Conservation (phyloP, 164 flowering plant genomes). For the Santalum album region DNA sequence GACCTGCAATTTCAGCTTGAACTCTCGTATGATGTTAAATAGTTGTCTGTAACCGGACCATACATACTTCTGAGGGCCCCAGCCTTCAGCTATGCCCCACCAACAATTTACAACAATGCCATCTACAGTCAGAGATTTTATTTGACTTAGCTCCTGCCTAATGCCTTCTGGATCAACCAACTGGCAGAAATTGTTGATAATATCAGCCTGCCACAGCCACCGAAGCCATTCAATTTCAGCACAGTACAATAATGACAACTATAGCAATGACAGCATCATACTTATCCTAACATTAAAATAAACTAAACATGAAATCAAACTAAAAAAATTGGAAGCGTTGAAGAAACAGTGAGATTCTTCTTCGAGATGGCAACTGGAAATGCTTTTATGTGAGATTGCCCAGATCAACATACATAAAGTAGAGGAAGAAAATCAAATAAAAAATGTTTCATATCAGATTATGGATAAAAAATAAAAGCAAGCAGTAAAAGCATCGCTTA, state of each 20-base stretch:
- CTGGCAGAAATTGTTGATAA: constrained; percentile 65
- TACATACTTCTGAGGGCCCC: constrained; percentile 69
- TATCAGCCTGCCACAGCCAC: constrained; percentile 38
- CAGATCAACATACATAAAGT: background rate
- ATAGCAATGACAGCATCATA: background rate
- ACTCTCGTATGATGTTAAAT: constrained; percentile 54
- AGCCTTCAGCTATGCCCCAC: constrained; percentile 89
- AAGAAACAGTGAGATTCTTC: no score
- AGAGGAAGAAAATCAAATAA: background rate
- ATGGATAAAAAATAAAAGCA: background rate
- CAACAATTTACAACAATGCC: constrained; percentile 79
- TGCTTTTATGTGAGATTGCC: no score
- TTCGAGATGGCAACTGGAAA: no score
- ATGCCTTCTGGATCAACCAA: constrained; percentile 63
- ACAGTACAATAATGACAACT: background rate
- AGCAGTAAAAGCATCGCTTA: constrained; percentile 34
- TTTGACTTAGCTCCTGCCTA: constrained; percentile 47
- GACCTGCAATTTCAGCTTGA: constrained; percentile 70
- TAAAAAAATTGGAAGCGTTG: background rate
- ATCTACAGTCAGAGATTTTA: constrained; percentile 68
- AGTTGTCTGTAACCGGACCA: constrained; percentile 83
- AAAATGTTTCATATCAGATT: background rate
- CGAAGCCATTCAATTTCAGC: constrained; percentile 7
- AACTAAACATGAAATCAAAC: background rate
- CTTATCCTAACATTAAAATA: background rate